A percentile compares a stretch with the other conserved stretches of the same genome.
phyloP scores from a whole-genome alignment of 2,329 filamentous ascomycete genomes.

The Apiospora sp. region DNA sequence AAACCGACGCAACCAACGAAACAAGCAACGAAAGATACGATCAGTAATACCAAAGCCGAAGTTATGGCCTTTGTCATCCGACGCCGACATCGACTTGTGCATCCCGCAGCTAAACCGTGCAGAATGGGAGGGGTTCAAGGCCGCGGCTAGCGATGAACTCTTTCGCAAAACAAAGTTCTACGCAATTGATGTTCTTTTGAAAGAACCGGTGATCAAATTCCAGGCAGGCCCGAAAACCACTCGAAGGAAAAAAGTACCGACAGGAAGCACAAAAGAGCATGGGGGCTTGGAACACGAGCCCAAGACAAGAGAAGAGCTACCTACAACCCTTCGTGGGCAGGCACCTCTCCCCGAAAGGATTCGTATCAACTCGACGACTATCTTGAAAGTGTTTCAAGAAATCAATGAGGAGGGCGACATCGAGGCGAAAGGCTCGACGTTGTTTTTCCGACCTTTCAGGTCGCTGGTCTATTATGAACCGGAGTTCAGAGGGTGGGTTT shows the following conservation, averaged over 20 bases:
- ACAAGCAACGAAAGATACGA: no score
- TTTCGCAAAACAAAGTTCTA: conserved; percentile 7
- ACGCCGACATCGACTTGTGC: neutral
- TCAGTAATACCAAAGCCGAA: neutral
- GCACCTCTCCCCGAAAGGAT: neutral
- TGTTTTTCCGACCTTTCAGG: conserved; percentile 5
- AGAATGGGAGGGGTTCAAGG: neutral
- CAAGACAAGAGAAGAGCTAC: neutral
- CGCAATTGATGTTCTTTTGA: neutral
- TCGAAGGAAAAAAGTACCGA: neutral
- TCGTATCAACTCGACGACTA: neutral
- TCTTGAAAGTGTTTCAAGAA: neutral
- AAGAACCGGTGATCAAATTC: neutral
- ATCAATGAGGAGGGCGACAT: neutral
- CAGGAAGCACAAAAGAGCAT: neutral
- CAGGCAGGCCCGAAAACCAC: neutral
- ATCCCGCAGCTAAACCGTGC: neutral
- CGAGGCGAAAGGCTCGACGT: neutral
- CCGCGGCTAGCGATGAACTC: neutral
- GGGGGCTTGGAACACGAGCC: neutral
- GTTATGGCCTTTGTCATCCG: neutral
- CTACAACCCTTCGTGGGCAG: neutral
- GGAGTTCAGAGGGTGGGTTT: neutral
- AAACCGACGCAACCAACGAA: no score
- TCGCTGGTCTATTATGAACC: neutral